phyloP scores from a whole-genome alignment of 306 rosid genomes.

The Dicorynia guianensis region DNA sequence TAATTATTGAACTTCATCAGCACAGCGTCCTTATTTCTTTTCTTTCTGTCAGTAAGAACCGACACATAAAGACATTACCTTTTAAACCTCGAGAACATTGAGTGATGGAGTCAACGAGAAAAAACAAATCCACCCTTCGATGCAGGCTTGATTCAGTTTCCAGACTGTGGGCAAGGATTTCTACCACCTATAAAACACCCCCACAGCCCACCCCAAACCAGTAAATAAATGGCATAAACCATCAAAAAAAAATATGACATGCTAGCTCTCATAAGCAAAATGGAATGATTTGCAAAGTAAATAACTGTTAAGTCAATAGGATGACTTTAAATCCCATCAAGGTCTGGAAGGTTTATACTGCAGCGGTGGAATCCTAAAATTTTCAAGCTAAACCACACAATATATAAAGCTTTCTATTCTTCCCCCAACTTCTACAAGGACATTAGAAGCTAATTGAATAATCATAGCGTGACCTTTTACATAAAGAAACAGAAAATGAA shows the following conservation, averaged over 20 bases:
- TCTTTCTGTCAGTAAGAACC: slow-evolving; percentile 23
- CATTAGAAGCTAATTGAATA: neutral
- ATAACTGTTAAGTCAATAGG: neutral
- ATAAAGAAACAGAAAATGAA: neutral
- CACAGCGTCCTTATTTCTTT: neutral
- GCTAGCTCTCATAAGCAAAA: slow-evolving; percentile 7
- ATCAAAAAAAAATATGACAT: slow-evolving; percentile 32
- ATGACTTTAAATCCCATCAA: slow-evolving; percentile 24
- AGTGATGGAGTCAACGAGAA: slow-evolving; percentile 88
- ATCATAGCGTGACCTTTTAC: neutral
- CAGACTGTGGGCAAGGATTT: slow-evolving; percentile 68
- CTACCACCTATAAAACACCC: slow-evolving; percentile 70
- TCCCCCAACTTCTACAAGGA: neutral
- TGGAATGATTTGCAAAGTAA: slow-evolving; percentile 2
- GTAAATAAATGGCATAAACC: neutral
- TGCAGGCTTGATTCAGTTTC: slow-evolving; percentile 78
- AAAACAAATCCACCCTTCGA: slow-evolving; percentile 87
- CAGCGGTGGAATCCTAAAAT: slow-evolving; percentile 7
- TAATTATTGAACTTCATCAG: neutral
- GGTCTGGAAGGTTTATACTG: slow-evolving; percentile 4
- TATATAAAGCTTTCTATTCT: neutral
- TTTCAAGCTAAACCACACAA: neutral
- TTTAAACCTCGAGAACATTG: slow-evolving; percentile 77
- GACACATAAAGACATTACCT: slow-evolving; percentile 60
- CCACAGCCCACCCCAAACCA: slow-evolving; percentile 33